A percentile compares a stretch with the other conserved stretches of the same genome.
These are phyloP conservation scores for Oryza nivara DNA, from an alignment of 176 grass and related monocot species.

Conservation along the genomic window DNA sequence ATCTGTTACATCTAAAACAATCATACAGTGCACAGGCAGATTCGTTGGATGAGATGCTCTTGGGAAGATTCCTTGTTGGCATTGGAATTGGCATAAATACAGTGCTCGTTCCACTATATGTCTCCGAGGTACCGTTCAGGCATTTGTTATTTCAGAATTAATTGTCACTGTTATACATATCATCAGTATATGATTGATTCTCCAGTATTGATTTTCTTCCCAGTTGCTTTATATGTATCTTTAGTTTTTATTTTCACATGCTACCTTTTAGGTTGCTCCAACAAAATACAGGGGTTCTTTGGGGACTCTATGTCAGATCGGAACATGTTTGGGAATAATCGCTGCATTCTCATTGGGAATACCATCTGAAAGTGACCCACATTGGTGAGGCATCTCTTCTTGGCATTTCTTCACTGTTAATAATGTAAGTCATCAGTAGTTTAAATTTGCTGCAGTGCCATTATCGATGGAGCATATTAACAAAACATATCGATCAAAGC, in stretches of 20 bases:
- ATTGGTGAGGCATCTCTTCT: constrained; percentile 77
- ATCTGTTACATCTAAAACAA: constrained; percentile 27
- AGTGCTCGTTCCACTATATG: constrained; percentile 91
- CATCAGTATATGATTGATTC: constrained; percentile 13
- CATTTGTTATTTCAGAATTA: constrained; percentile 25
- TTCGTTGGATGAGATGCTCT: constrained; percentile 88
- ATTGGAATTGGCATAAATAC: constrained; percentile 93
- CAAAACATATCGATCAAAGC: constrained; percentile 1
- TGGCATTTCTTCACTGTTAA: constrained; percentile 50
- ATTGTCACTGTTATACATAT: neutral
- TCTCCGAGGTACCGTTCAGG: constrained; percentile 73
- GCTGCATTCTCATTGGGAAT: constrained; percentile 81
- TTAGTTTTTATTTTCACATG: constrained; percentile 26
- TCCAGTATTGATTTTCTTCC: neutral
- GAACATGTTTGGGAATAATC: constrained; percentile 98
- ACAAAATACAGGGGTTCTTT: constrained; percentile 93
- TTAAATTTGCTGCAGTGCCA: constrained; percentile 27
- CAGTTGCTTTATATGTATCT: neutral
- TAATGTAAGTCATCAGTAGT: constrained; percentile 53
- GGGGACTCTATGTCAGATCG: constrained; percentile 90
- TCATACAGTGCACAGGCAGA: constrained; percentile 77
- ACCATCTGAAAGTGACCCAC: constrained; percentile 96
- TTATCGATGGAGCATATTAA: constrained; percentile 32
- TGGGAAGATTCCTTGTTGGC: constrained; percentile 97
- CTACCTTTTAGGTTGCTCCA: constrained; percentile 72